Base-by-base conservation (phyloP, 1,284 basidiomycete genomes). In the Tremellales sp. region DNA sequence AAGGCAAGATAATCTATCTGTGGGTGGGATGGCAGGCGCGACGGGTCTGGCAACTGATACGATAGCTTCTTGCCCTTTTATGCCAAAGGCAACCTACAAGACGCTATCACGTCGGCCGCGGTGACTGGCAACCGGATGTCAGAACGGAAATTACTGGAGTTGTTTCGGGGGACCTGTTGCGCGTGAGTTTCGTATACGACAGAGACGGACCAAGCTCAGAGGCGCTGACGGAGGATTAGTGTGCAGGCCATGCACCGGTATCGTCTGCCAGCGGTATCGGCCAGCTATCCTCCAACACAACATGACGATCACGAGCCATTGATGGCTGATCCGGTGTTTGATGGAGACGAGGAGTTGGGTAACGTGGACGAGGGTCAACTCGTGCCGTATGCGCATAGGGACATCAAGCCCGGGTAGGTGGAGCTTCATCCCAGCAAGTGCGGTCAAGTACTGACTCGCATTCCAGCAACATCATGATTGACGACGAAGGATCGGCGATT, bases 161-260 rank as follows among this genome's bases (percentile, higher is more conserved):
- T 93, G 33, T 98, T 98, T 79, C 86, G 86, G 59, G 94, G 93
- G 6, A 90, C 93, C 11, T 97, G 94, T 72, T 82, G 89, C 58
- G 94, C 88, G 72, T 73, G 50, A 60, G 72, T 66, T 24, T 46
- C 31, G 10, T 36, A 3, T 12, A 24, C 15, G 13, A 23, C 22
- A 10, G 37, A 13, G 17, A 21, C 8, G 5, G 21, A 15, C n/a
- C n/a, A n/a, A n/a, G n/a, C n/a, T n/a, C n/a, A n/a, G n/a, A n/a
- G n/a, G 17, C 15, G 25, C 46, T 58, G 24, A 56, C 49, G 3
- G 5, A 45, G n/a, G n/a, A n/a, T n/a, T n/a, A 74, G 72, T 46
- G 83, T 98, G 6, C 82, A 86, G 44, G 90, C 91, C 3, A 91
- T 99, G 88, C 94, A 99, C 71, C 82, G 82, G 54, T 89, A 89